phyloP scores from a whole-genome alignment of 306 rosid genomes.

The Heteromeles arbutifolia region DNA sequence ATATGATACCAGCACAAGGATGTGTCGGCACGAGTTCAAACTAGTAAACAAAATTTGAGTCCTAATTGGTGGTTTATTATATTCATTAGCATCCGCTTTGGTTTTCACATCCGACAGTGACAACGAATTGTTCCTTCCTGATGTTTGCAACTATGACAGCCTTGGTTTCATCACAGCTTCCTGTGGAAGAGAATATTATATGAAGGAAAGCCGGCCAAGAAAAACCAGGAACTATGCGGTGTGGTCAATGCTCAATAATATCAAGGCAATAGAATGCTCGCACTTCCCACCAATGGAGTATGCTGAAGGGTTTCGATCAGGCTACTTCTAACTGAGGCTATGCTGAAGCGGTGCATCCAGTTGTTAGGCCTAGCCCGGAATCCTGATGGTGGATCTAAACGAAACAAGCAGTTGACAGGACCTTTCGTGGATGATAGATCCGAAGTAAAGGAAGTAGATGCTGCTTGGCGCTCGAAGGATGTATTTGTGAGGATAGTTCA shows the following conservation, averaged over 20 bases:
- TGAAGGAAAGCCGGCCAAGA: constrained; percentile 29
- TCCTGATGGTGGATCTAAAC: background rate
- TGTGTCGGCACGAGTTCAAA: constrained; percentile 46
- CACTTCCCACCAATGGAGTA: constrained; percentile 7
- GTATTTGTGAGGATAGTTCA: constrained; percentile 55
- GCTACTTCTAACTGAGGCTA: constrained; percentile 17
- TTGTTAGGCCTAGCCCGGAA: constrained; percentile 32
- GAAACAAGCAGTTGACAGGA: background rate
- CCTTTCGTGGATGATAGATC: background rate
- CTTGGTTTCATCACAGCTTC: constrained; percentile 32
- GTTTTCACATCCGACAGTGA: constrained; percentile 23
- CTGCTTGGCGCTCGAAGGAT: constrained; percentile 16
- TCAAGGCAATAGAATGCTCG: constrained; percentile 12
- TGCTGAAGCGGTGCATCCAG: constrained; percentile 41
- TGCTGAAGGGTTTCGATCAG: constrained; percentile 30
- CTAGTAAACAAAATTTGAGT: constrained; percentile 22
- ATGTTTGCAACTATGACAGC: constrained; percentile 25
- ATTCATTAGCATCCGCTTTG: constrained; percentile 18
- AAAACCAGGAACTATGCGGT: constrained; percentile 5
- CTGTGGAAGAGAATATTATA: constrained; percentile 23
- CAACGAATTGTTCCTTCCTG: constrained; percentile 13
- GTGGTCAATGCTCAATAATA: constrained; percentile 5
- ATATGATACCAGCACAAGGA: constrained; percentile 67
- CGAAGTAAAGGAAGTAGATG: constrained; percentile 20
- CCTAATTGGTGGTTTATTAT: constrained; percentile 31